Evolutionary conservation across 169 alveolate species (phyloP).

Genomic region (Perkinsus olseni): DNA sequence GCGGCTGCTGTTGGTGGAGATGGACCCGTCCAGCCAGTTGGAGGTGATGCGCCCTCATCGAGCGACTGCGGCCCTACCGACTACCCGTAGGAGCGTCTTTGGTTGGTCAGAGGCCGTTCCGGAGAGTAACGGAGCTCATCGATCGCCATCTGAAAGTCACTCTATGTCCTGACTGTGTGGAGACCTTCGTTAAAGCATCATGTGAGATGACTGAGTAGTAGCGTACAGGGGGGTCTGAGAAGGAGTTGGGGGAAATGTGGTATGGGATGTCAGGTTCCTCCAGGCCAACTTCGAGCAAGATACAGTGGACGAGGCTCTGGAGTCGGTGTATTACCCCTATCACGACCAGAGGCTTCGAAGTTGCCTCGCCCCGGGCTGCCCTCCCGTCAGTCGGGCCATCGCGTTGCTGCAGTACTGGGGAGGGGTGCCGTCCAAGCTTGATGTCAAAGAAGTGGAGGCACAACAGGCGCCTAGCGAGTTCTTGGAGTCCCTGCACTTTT

Average conservation of each 20-base stretch:
- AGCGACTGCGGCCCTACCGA: neutral
- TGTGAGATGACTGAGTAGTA: neutral
- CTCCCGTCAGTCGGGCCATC: neutral
- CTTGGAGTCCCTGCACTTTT: neutral
- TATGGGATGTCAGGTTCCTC: neutral
- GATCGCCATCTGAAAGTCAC: neutral
- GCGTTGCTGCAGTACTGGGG: neutral
- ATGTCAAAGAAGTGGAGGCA: neutral
- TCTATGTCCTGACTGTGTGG: neutral
- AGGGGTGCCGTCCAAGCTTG: neutral
- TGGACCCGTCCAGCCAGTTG: neutral
- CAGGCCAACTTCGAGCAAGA: neutral
- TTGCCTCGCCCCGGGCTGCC: neutral
- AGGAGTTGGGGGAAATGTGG: neutral
- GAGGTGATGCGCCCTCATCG: neutral
- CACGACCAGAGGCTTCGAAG: neutral
- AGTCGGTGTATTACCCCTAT: neutral
- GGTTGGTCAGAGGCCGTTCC: neutral
- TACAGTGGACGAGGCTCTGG: neutral
- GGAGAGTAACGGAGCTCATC: neutral
- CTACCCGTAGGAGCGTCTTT: neutral
- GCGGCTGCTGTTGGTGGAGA: neutral
- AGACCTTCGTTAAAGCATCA: neutral
- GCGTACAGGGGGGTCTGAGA: neutral
- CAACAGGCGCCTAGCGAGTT: neutral